Base-by-base conservation (phyloP, 1,139 yeast genomes). In the Maudiozyma humilis region DNA sequence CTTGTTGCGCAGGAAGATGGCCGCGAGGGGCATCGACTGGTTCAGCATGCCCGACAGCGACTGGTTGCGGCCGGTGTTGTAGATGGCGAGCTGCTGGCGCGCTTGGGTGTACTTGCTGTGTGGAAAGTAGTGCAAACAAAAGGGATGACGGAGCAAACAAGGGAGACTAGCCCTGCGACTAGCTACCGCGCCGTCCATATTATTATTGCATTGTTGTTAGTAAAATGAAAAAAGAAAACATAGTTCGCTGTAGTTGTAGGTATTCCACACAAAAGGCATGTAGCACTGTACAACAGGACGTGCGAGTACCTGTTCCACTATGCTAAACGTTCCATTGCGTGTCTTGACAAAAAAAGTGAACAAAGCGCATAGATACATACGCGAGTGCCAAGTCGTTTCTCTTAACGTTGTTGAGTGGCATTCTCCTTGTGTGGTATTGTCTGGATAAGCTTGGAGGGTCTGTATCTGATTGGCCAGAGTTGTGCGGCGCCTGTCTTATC, bases 11-110 rank as follows among this genome's bases (percentile, higher is more conserved):
- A 73, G 64, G 58, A 73, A 72, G 79, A 79, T 77, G 38, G 84
- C 83, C 7, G 81, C 80, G 82, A 79, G 76, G 32, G 85, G 84
- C 66, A 78, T 72, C 16, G 81, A 69, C 59, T 78, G 83, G 27
- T 78, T 69, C 33, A 79, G 63, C 40, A 62, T 38, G 29, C 65
- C 64, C 4, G 62, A 51, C 4, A 59, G 30, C 16, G 55, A 51
- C 20, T 52, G 49, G 58, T 72, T 64, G 33, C 72, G 66, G 2
- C 38, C 38, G 27, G 73, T 59, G 15, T 72, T 69, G 41, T 74
- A 70, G 14, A 66, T 60, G 43, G 76, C 69, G 41, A 77, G 72
- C 51, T 73, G 73, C 32, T 75, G 72, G 32, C 77, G 72, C 34
- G 53, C 56, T 42, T 45, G 51, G 45, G 54, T 52, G 18, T 57